Percentiles rank a stretch among this genome's conserved stretches.
These are phyloP conservation scores for Fonsecaea nubica DNA, from an alignment of 2,329 filamentous ascomycete species.

Conservation along the genomic window DNA sequence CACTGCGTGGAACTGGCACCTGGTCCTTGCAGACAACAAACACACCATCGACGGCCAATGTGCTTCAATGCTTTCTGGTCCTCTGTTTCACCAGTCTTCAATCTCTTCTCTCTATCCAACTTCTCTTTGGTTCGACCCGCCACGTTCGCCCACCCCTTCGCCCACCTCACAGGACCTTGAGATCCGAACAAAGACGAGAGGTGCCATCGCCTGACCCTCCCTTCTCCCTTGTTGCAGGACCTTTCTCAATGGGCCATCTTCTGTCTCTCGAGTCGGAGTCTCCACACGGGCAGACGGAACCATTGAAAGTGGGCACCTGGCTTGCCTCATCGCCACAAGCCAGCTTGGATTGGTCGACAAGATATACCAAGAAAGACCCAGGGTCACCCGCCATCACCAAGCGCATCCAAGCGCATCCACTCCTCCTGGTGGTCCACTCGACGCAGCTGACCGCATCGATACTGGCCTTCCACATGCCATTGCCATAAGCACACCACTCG, in stretches of 20 bases:
- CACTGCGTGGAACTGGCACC: neutral
- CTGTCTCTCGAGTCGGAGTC: neutral
- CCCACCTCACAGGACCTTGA: neutral
- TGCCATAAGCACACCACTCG: conserved; percentile 10
- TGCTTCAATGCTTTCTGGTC: neutral
- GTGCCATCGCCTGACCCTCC: neutral
- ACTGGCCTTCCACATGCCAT: conserved; percentile 1
- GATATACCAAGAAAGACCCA: neutral
- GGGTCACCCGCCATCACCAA: neutral
- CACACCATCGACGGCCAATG: neutral
- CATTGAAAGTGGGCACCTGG: neutral
- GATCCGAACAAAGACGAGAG: neutral
- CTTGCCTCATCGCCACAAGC: neutral
- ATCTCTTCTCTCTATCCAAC: neutral
- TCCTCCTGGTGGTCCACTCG: neutral
- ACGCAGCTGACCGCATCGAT: conserved; percentile 11
- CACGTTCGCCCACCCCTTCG: neutral
- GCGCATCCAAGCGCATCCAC: neutral
- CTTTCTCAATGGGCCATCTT: neutral
- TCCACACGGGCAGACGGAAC: conserved; percentile 3
- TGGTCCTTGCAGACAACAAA: neutral
- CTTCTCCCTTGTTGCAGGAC: neutral
- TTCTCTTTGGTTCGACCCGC: neutral
- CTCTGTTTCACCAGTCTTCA: neutral
- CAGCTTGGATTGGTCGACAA: neutral